Base-by-base conservation (phyloP, 345 rosid genomes). In the Brassica cretica region DNA sequence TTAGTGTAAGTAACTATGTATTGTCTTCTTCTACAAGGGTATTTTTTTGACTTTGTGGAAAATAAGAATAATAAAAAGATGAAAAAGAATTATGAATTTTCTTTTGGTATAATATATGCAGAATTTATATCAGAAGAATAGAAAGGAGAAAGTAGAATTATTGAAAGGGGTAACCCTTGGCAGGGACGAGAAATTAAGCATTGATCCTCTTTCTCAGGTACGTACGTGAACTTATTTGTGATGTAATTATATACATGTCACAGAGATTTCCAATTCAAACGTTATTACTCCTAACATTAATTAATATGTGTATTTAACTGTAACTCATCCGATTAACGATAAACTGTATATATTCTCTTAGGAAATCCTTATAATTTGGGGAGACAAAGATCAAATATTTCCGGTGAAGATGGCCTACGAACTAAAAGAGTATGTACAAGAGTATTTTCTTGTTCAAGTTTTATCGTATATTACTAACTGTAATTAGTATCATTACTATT, bases 331-430 rank as follows among this genome's bases (percentile, higher is more conserved):
- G 16, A 59, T 21, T 66, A 56, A 16, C 8, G n/a, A 37, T 44
- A 14, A 60, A 1, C 9, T 14, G 5, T 62, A 8, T 70, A 32
- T 70, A 64, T 10, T 35, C 29, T 35, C 15, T n/a, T 30, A 94
- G 98, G 91, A 91, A 59, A 91, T 89, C 4, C 62, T 92, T 66
- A 14, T 94, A 41, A 61, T 94, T 0, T 94, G 98, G 98, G 98
- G 98, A 82, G 91, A 88, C 9, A 72, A 86, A 19, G 97, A 92
- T 83, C 87, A 85, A 66, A 87, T 94, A 72, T 94, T 94, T 75
- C 97, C 97, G 0, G 62, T 91, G 84, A 85, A 80, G 80, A 88
- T 94, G 97, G 97, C 97, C 7, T 19, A 76, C 60, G 97, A 92
- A 64, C 87, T 94, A 64, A 83, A 89, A 68, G 81, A 83, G 97